Evolutionary conservation across 2,329 filamentous ascomycete species (phyloP), one percentile per base, ranked within the genome.

Genomic region (Alternaria longipes): DNA sequence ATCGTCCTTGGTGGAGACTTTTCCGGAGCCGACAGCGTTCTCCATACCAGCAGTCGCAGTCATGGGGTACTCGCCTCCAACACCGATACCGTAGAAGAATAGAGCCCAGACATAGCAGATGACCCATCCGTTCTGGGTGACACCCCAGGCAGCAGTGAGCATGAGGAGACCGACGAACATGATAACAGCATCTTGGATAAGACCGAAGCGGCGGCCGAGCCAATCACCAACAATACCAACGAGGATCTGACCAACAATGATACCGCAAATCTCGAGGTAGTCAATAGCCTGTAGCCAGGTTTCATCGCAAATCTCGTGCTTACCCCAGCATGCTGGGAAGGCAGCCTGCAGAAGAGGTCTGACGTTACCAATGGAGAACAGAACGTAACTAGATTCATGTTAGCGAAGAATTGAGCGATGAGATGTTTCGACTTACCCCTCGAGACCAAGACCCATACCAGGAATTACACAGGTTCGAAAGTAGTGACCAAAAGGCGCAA

Each of bases 321-420:
- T 76, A 24, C 83, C 84, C 94, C 94, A 98, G 83, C 94, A 98
- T 4, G 81, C 70, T 1, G 89, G 87, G 86, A 94, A 98, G 6
- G 89, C 87, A 34, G 87, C 85, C 63, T 87, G 80, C 75, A 97
- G 94, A 11, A 98, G 85, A 5, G 94, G 91, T 74, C 91, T 89
- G 66, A 98, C 84, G 80, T 97, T 97, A 60, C 94, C 94, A 70
- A 98, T 97, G 65, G 94, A 97, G 85, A 98, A 98, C 20, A 98
- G 87, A 42, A 97, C 94, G 76, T 97, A 98, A 71, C 93, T 88
- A 54, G 1, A 4, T 11, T 20, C 9, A 18, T 8, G 34, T 67
- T 34, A 67, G 60, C n/a, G 51, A 49, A 12, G 26, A 20, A 6
- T 18, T 18, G 18, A 36, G 14, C 32, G 40, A 24, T 56, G 26